These are phyloP conservation scores for Cordyceps sp. DNA, from an alignment of 2,329 filamentous ascomycete species.

Conservation along the genomic window DNA sequence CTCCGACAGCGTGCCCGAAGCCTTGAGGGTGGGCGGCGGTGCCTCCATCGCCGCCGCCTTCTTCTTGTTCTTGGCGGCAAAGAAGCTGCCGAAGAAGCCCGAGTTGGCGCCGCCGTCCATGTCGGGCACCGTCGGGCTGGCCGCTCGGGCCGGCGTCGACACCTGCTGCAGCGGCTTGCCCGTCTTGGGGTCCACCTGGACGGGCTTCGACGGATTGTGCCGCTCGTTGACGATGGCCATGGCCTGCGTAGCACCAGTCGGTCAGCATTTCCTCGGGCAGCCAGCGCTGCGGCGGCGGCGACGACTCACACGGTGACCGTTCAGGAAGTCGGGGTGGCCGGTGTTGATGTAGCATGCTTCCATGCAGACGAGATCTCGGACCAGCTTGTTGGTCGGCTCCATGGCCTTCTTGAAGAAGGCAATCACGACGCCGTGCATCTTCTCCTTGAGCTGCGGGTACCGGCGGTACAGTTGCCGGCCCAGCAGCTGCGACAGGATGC, in stretches of 20 bases:
- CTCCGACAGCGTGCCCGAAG: conserved; percentile 82
- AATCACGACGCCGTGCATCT: conserved; percentile 86
- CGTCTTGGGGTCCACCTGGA: conserved; percentile 95
- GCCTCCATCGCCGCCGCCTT: conserved; percentile 99
- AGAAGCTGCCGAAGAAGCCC: conserved; percentile 97
- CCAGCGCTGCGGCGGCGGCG: background rate
- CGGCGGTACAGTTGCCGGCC: conserved; percentile 79
- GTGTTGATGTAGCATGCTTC: conserved; percentile 97
- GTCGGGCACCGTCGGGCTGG: conserved; percentile 53
- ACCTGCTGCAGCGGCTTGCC: conserved; percentile 71
- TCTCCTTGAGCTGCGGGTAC: conserved; percentile 92
- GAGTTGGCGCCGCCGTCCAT: conserved; percentile 35
- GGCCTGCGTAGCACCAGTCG: conserved; percentile 31
- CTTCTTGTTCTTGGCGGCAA: conserved; percentile 99
- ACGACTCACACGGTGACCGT: conserved; percentile 62
- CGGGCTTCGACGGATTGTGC: conserved; percentile 64
- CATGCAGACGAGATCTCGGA: conserved; percentile 85
- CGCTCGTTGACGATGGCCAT: conserved; percentile 98
- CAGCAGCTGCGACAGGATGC: conserved; percentile 81
- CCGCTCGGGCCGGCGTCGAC: conserved; percentile 52
- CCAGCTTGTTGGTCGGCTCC: conserved; percentile 96
- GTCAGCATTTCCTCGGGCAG: conserved; percentile 1
- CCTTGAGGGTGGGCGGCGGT: conserved; percentile 82
- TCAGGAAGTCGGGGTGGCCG: conserved; percentile 92
- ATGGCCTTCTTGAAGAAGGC: conserved; percentile 95